Conservation (phyloP, 1,139 yeast genomes). For the Magnusiomyces sp. region DNA sequence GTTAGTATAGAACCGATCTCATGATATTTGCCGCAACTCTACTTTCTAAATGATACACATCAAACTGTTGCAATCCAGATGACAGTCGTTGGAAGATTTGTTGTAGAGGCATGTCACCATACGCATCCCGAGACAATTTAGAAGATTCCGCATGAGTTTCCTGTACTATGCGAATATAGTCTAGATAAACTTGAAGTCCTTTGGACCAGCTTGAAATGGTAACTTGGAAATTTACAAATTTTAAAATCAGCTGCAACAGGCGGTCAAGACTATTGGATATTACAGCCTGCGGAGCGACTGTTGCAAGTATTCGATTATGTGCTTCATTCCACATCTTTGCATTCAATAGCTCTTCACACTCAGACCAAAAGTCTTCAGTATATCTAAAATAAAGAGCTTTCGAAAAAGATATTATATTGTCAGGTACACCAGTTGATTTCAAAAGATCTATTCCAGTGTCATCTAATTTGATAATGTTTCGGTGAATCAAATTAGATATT, state of each 20-base stretch:
- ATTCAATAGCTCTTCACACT: slow-evolving; percentile 52
- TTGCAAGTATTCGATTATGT: slow-evolving; percentile 44
- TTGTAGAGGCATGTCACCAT: no score
- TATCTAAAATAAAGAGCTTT: slow-evolving; percentile 34
- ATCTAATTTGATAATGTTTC: slow-evolving; percentile 40
- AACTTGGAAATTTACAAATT: slow-evolving; percentile 37
- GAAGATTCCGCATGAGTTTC: no score
- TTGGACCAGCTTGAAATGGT: slow-evolving; percentile 47
- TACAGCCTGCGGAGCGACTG: slow-evolving; percentile 63
- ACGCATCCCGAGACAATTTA: no score
- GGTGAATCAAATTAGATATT: slow-evolving; percentile 41
- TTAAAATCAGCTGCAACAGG: slow-evolving; percentile 37
- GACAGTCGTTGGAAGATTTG: no score
- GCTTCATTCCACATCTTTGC: slow-evolving; percentile 60
- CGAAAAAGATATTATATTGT: no score
- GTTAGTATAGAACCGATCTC: no score
- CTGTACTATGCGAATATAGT: slow-evolving; percentile 22
- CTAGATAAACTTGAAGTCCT: slow-evolving; percentile 35
- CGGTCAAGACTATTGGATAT: slow-evolving; percentile 34
- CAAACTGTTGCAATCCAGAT: no score
- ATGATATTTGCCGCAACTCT: no score
- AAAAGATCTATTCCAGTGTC: no score
- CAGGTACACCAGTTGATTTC: no score
- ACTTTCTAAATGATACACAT: no score
- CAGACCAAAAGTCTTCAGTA: slow-evolving; percentile 46